Evolutionary conservation across 495 filamentous ascomycete species (phyloP).

Genomic region (Talaromyces borbonicus): DNA sequence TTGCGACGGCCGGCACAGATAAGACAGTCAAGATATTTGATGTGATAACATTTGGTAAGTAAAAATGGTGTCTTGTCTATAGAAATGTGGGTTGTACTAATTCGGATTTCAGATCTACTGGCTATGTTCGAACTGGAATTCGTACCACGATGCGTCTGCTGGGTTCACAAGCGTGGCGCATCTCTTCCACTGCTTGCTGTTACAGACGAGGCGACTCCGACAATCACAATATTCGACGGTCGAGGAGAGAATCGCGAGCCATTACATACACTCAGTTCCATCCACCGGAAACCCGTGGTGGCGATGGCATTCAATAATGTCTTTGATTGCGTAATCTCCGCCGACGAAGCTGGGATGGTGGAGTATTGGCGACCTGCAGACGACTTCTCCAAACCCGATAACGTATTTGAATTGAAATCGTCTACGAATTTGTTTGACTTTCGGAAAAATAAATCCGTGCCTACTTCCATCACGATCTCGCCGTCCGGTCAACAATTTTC

Average conservation of each 20-base stretch:
- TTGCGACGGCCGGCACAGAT: conserved; percentile 79
- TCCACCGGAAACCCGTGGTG: conserved; percentile 71
- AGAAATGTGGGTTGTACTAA: conserved; percentile 10
- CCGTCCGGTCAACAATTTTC: conserved; percentile 77
- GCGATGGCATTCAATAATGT: conserved; percentile 82
- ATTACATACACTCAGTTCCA: conserved; percentile 58
- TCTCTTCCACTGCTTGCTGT: conserved; percentile 80
- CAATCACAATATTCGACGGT: conserved; percentile 79
- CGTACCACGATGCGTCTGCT: conserved; percentile 72
- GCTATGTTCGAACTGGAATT: conserved; percentile 68
- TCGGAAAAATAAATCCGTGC: conserved; percentile 84
- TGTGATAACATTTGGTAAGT: conserved; percentile 75
- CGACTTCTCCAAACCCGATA: conserved; percentile 82
- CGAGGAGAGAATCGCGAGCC: conserved; percentile 68
- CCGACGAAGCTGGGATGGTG: conserved; percentile 85
- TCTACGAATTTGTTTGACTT: conserved; percentile 92
- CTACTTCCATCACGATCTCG: conserved; percentile 77
- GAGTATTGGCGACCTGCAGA: conserved; percentile 85
- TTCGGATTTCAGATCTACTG: conserved; percentile 55
- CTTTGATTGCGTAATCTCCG: conserved; percentile 83
- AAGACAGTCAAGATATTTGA: conserved; percentile 94
- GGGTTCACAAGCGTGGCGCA: conserved; percentile 82
- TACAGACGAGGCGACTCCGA: conserved; percentile 64
- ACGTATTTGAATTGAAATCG: conserved; percentile 86
- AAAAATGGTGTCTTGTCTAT: conserved; percentile 8